Base-by-base conservation (phyloP, 306 rosid species). In the Prunus salicina region DNA sequence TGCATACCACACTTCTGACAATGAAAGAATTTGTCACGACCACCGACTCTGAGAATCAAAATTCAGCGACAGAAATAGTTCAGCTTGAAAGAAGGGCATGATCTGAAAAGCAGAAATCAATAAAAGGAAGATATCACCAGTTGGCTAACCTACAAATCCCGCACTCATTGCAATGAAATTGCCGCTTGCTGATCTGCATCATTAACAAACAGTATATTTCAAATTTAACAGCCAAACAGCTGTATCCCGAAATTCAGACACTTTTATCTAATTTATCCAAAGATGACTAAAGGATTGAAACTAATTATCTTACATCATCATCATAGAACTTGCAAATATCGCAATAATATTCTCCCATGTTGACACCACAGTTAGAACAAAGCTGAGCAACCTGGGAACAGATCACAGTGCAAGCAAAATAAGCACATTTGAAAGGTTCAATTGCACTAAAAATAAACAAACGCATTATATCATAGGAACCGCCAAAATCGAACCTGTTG, bases 91-190 rank as follows among this genome's bases (percentile, higher is more conserved):
- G 38, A 53, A 49, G 65, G 14, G 27, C 76, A n/a, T 15, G 18
- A 67, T 20, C 24, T 32, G 56, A 63, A 82, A 58, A 71, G 19
- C 50, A 20, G 47, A 75, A 75, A 43, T 43, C 55, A 73, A 38
- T 32, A 52, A 14, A 63, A 58, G 55, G 71, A n/a, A 62, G 57
- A 19, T 14, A 18, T 18, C 51, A 73, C 30, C 28, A 63, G 43
- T 56, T 6, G 38, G 46, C 87, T 72, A 28, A 92, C 96, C 97
- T 89, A 81, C 96, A 90, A 82, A 89, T 90, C 63, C 90, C 95
- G 41, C 96, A 85, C n/a, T 87, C 96, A 20, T 85, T 80, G 32
- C 97, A 92, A 80, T 92, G 97, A 71, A 85, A 91, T 46, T 88
- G 95, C 25, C 61, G 78, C 80, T 88, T 91, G 16, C 20, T 24